Percentiles rank a stretch among this genome's conserved stretches.
Evolutionary conservation across 768 basidiomycete species (phyloP).

Genomic region (Pluteus cervinus): DNA sequence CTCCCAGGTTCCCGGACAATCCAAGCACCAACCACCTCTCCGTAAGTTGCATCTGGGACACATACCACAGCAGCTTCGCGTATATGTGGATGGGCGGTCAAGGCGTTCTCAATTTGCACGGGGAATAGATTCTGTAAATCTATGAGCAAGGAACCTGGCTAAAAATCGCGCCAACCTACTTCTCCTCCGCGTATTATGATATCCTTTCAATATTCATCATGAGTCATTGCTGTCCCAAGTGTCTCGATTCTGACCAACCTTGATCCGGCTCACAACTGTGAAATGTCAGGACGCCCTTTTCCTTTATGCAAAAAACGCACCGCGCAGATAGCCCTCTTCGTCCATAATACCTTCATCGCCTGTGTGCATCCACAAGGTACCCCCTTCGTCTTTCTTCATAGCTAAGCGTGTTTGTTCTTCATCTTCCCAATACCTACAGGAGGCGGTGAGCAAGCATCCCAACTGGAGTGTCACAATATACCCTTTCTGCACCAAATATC

Average conservation of each 20-base stretch:
- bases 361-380: slow-evolving; percentile 75
- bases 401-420: slow-evolving; percentile 56
- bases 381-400: slow-evolving; percentile 49
- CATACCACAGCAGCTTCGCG: slow-evolving; percentile 70
- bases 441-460: slow-evolving; percentile 2
- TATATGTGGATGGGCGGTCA: slow-evolving; percentile 50
- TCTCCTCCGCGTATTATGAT: slow-evolving; percentile 86
- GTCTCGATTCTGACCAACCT: slow-evolving; percentile 34
- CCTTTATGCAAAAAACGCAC: slow-evolving; percentile 36
- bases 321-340: slow-evolving; percentile 69
- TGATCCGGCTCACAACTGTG: slow-evolving; percentile 72
- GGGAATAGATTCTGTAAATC: slow-evolving; percentile 69
- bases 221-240: background rate
- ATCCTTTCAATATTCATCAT: slow-evolving; percentile 37
- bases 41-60: slow-evolving; percentile 62
- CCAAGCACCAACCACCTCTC: slow-evolving; percentile 82
- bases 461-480: slow-evolving; percentile 19
- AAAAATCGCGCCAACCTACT: slow-evolving; percentile 27
- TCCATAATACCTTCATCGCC: slow-evolving; percentile 82
- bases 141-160: background rate
- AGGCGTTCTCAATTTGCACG: slow-evolving; percentile 75
- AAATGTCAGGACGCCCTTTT: background rate
- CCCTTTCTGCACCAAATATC: slow-evolving; percentile 81
- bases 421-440: slow-evolving; percentile 68
- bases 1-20: slow-evolving; percentile 45